Evolutionary conservation across 1,139 yeast genomes (phyloP), one percentile per base, ranked within the genome.

Genomic region (Hanseniaspora sp.): DNA sequence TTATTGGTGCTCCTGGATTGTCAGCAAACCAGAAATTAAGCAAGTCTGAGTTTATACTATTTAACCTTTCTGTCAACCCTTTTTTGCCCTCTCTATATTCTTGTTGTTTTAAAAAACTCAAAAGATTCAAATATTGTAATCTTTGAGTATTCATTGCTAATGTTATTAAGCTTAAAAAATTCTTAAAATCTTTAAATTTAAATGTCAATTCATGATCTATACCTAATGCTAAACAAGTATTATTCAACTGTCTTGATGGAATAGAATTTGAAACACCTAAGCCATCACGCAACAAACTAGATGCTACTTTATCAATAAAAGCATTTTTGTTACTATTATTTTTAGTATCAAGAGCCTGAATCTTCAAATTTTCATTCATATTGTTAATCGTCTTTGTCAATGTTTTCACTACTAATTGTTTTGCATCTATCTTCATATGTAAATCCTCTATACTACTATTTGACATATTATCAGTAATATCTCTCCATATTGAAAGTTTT

Each of bases 311-410:
- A 13, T 65, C 59, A 53, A 71, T 73, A 8, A 76, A 67, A 52
- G 77, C 82, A 33, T 79, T 63, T 58, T 73, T 75, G 58, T 79
- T 72, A 59, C 78, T 82, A 59, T 79, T 83, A 0, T 82, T 76
- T 2, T 76, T 69, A 69, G 71, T 73, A 46, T 79, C 84, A 6
- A 79, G 60, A 33, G 35, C 31, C 13, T 35, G 29, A 28, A 51
- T 30, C 12, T 31, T 39, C 6, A 51, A 60, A 79, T 78, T 56
- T 71, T 75, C 60, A 75, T 77, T 31, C 77, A 67, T 5, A 76
- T 68, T 1, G 64, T 58, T 42, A 71, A 74, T 34, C 74, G 76
- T 29, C 79, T 70, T 64, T 70, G 58, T 72, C 72, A 57, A 74
- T 70, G 11, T 69, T 68, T 35, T 60, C 68, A 51, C 64, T 64